Conservation (phyloP, 2,329 filamentous ascomycete species). For the Aschersonia sp. region DNA sequence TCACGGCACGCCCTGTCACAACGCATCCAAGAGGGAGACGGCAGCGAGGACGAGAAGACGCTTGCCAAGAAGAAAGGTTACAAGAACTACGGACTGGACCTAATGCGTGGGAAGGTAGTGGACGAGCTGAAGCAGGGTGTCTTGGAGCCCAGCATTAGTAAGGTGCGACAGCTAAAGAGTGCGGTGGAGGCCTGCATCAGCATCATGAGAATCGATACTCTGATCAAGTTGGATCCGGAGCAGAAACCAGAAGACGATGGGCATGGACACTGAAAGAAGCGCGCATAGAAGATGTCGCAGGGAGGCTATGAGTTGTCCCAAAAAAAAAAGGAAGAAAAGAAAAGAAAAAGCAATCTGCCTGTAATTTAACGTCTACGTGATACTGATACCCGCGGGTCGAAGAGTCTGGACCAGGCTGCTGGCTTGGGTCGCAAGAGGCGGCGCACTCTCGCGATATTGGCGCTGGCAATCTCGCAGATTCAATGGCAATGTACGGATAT, state of each 20-base stretch:
- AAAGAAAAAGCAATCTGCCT: not conserved
- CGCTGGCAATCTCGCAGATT: too few relatives aligned
- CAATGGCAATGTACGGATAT: too few relatives aligned
- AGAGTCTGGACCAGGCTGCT: too few relatives aligned
- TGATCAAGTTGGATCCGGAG: slow-evolving; percentile 96
- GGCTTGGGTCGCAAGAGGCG: too few relatives aligned
- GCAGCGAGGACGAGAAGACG: slow-evolving; percentile 73
- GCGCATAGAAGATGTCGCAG: too few relatives aligned
- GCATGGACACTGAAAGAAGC: slow-evolving; percentile 53
- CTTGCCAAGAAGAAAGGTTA: slow-evolving; percentile 91
- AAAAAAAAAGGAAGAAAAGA: not conserved
- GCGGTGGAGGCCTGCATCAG: slow-evolving; percentile 96
- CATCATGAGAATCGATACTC: slow-evolving; percentile 97
- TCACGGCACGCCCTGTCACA: slow-evolving; percentile 90
- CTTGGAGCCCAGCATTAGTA: slow-evolving; percentile 93
- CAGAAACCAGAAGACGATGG: slow-evolving; percentile 58
- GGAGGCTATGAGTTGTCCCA: not conserved
- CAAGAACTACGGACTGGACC: slow-evolving; percentile 94
- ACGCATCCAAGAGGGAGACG: slow-evolving; percentile 74
- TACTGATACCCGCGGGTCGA: too few relatives aligned
- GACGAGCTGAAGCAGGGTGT: slow-evolving; percentile 93
- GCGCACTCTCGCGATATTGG: too few relatives aligned
- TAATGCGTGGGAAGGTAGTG: slow-evolving; percentile 76
- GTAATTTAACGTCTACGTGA: too few relatives aligned
- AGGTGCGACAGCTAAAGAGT: slow-evolving; percentile 94